Conservation (phyloP, 305 asterid genomes). For the Fraxinus albicans region DNA sequence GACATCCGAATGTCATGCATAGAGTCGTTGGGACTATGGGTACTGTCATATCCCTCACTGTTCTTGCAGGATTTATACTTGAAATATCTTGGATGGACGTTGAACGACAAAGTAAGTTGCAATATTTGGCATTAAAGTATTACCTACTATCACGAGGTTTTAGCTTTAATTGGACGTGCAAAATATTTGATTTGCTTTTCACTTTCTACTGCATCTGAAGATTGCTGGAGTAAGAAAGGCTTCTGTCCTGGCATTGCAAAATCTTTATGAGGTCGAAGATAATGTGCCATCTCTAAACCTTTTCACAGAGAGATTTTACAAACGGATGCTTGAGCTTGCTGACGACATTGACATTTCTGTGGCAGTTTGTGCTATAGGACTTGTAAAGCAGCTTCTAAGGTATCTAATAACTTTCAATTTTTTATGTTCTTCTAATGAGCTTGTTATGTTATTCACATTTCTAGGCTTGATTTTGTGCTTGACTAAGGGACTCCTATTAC, state of each 20-base stretch:
- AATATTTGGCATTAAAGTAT: constrained; percentile 4
- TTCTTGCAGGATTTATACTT: constrained; percentile 95
- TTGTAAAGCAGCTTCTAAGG: constrained; percentile 91
- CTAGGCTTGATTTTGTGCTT: constrained; percentile 19
- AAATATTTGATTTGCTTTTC: constrained; percentile 25
- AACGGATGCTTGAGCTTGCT: constrained; percentile 94
- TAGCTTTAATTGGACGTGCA: constrained; percentile 26
- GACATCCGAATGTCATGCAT: constrained; percentile 90
- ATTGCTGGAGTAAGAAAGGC: constrained; percentile 95
- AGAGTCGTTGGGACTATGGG: constrained; percentile 96
- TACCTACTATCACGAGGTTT: constrained; percentile 1
- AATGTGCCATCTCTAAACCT: constrained; percentile 94
- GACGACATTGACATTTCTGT: constrained; percentile 96
- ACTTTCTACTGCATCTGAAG: constrained; percentile 38
- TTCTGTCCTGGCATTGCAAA: constrained; percentile 88
- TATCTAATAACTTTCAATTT: constrained; percentile 26
- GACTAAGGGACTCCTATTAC: constrained; percentile 25
- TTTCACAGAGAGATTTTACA: constrained; percentile 87
- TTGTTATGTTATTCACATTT: constrained; percentile 18
- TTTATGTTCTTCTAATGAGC: constrained; percentile 11
- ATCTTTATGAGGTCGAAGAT: constrained; percentile 87
- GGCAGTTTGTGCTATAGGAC: constrained; percentile 98
- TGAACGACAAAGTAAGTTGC: constrained; percentile 88
- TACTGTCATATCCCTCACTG: constrained; percentile 84
- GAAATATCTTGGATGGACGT: constrained; percentile 98